Evolutionary conservation across 1,284 basidiomycete genomes (phyloP).

Genomic region (Cutaneotrichosporon mucoides): DNA sequence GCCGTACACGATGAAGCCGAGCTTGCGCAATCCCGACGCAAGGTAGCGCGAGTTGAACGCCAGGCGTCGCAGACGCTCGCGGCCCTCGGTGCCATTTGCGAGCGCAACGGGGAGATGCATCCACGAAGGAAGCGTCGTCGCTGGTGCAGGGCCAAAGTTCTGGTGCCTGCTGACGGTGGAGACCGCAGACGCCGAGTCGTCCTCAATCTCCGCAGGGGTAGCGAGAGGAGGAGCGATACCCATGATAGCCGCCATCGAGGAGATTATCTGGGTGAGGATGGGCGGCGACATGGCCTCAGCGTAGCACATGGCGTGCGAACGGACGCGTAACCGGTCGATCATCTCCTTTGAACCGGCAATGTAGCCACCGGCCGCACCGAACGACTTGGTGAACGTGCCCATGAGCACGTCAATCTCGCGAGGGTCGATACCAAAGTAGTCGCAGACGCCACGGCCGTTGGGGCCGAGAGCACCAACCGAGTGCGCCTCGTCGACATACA

Average conservation of each 20-base stretch:
- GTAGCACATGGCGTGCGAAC: conserved; percentile 80
- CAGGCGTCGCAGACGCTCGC: conserved; percentile 73
- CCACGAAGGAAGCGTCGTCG: conserved; percentile 63
- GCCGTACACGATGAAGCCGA: conserved; percentile 97
- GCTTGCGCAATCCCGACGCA: conserved; percentile 75
- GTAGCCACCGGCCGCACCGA: conserved; percentile 95
- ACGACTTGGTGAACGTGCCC: conserved; percentile 99
- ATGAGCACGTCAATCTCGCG: conserved; percentile 85
- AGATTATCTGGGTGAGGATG: conserved; percentile 83
- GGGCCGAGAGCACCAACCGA: conserved; percentile 94
- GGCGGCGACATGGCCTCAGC: conserved; percentile 89
- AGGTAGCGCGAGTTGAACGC: conserved; percentile 96
- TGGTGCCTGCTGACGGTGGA: conserved; percentile 29
- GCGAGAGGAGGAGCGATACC: conserved; percentile 62
- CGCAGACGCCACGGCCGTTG: conserved; percentile 86
- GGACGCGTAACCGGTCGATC: conserved; percentile 74
- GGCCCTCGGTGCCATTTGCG: conserved; percentile 76
- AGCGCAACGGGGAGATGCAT: conserved; percentile 64
- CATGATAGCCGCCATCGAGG: conserved; percentile 96
- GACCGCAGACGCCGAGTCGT: conserved; percentile 50
- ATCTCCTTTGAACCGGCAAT: conserved; percentile 77
- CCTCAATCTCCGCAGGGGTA: conserved; percentile 29
- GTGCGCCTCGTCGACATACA: conserved; percentile 96
- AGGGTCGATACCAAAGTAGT: conserved; percentile 89
- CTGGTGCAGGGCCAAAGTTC: conserved; percentile 61